Base-by-base conservation (phyloP, 1,284 basidiomycete genomes). In the Trichosporon sp. region DNA sequence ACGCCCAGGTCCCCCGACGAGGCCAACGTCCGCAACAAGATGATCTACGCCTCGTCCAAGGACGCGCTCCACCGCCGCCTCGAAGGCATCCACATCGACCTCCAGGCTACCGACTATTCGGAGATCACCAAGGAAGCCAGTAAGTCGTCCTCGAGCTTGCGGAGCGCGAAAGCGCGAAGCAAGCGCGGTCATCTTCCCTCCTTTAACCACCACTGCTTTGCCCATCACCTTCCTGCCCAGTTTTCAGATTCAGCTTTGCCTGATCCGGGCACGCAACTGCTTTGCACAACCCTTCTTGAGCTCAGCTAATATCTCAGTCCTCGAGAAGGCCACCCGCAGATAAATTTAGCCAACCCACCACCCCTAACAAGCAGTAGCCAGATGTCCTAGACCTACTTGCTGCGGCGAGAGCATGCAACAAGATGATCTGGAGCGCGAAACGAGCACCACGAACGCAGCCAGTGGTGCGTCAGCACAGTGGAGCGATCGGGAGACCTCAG, bases 11-110 rank as follows among this genome's bases (percentile, higher is more conserved):
- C 91, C 31, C 96, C 96, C 73, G 95, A 97, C 81, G 86, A 86
- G 56, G 90, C 94, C 68, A 92, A 90, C 86, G 88, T 97, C 85
- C 96, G 91, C 87, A 86, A 89, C 81, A 98, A 97, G 91, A 98
- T 99, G 96, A 81, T 98, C 78, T 93, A 90, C 85, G 92, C 96
- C 56, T 91, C 94, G 31, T 98, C 96, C 75, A 93, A 91, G 85
- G 93, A 96, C 59, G 92, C 91, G 11, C 85, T 99, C 71, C 89
- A 90, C 81, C 89, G 88, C 74, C 82, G 88, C 63, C 88, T 97
- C 74, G 83, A 82, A 68, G 83, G 81, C 71, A 80, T 83, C 75
- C 77, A 79, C 75, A 79, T 80, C 87, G 75, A 98, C 84, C 89
- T 98, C 76, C 96, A 98, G 85, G 96, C 89, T 71, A 97, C 93